Evolutionary conservation across 2,329 filamentous ascomycete species (phyloP).

Genomic region (Rasamsonia emersonii): DNA sequence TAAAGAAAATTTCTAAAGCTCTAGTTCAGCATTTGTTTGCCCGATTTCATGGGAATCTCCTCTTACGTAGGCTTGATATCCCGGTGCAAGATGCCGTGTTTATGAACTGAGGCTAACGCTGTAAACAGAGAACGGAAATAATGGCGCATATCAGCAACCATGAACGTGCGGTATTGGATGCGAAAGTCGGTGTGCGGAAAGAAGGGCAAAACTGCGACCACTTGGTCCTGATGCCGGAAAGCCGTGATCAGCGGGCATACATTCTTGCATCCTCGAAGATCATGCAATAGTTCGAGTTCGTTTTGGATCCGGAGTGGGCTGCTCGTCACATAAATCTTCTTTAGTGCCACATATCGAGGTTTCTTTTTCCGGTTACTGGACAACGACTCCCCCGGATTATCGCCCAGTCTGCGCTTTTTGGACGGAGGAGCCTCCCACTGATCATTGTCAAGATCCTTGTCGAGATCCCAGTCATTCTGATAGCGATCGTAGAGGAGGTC

Average conservation of each 20-base stretch:
- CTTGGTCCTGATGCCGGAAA: conserved; percentile 90
- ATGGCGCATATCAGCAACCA: conserved; percentile 72
- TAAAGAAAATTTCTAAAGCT: conserved; percentile 73
- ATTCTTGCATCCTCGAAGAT: conserved; percentile 70
- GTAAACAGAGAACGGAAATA: conserved; percentile 86
- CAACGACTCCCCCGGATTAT: conserved; percentile 24
- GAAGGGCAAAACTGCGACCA: conserved; percentile 88
- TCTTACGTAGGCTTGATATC: conserved; percentile 84
- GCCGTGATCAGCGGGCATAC: conserved; percentile 95
- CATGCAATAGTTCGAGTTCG: conserved; percentile 86
- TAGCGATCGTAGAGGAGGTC: conserved; percentile 78
- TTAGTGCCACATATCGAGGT: conserved; percentile 84
- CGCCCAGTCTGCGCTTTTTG: conserved; percentile 43
- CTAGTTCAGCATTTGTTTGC: neutral
- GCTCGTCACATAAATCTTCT: conserved; percentile 99
- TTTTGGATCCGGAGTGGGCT: conserved; percentile 90
- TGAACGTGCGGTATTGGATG: conserved; percentile 82
- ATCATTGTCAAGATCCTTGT: conserved; percentile 51
- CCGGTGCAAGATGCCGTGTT: conserved; percentile 76
- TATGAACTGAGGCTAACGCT: conserved; percentile 74
- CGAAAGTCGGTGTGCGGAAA: conserved; percentile 94
- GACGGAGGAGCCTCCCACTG: conserved; percentile 63
- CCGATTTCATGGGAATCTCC: conserved; percentile 1
- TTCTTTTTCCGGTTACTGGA: conserved; percentile 28
- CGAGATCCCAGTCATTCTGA: conserved; percentile 77